A percentile compares a stretch with the other conserved stretches of the same genome.
phyloP scores from a whole-genome alignment of 768 basidiomycete genomes.

The Tulasnella sp. region DNA sequence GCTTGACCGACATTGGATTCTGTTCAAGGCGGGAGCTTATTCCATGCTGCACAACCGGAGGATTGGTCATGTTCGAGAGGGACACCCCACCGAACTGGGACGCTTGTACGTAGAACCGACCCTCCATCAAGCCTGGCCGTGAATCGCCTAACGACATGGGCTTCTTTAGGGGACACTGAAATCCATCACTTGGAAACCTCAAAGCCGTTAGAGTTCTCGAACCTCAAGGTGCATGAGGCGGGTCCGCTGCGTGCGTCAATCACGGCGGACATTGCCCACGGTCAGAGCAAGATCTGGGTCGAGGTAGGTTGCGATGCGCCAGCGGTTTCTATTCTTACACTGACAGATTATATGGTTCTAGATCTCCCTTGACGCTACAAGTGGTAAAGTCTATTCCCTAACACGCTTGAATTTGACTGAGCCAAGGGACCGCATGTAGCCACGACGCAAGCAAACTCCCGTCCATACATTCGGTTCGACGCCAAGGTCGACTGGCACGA shows the following conservation, averaged over 20 bases:
- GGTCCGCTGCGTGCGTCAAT: slow-evolving; percentile 84
- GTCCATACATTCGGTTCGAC: slow-evolving; percentile 80
- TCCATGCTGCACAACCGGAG: slow-evolving; percentile 71
- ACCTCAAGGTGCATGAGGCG: slow-evolving; percentile 67
- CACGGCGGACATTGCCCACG: slow-evolving; percentile 54
- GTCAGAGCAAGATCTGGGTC: slow-evolving; percentile 54
- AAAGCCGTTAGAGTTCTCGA: slow-evolving; percentile 70
- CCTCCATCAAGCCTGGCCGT: not conserved
- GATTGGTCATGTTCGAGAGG: slow-evolving; percentile 77
- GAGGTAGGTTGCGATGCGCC: slow-evolving; percentile 53
- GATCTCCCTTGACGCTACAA: slow-evolving; percentile 87
- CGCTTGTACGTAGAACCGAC: slow-evolving; percentile 32
- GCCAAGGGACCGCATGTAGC: slow-evolving; percentile 45
- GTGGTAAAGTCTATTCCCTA: slow-evolving; percentile 50
- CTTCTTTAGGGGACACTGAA: slow-evolving; percentile 65
- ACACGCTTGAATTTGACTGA: not conserved
- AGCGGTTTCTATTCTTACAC: not conserved
- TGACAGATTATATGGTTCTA: slow-evolving; percentile 39
- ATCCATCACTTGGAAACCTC: slow-evolving; percentile 89
- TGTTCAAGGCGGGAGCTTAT: slow-evolving; percentile 77
- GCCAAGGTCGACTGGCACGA: slow-evolving; percentile 89
- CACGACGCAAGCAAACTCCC: slow-evolving; percentile 63
- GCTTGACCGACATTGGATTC: not conserved
- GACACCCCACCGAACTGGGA: slow-evolving; percentile 54
- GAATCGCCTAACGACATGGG: not conserved